Conservation (phyloP, 768 basidiomycete genomes). For the Leucocoprinus birnbaumii region DNA sequence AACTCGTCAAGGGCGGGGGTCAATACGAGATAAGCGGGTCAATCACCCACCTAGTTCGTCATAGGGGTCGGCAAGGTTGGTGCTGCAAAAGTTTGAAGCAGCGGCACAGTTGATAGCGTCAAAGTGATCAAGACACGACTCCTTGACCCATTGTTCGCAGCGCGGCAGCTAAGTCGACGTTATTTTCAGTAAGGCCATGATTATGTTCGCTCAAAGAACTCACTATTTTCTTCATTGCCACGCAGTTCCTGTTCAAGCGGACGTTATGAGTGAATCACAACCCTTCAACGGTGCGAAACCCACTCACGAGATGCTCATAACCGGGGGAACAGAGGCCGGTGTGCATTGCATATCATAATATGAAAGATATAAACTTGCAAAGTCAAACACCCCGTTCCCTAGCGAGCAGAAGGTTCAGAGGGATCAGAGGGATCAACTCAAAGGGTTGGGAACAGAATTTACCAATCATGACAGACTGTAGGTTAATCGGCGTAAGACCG, state of each 20-base stretch:
- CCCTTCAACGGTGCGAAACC: conserved; percentile 17
- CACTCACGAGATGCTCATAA: conserved; percentile 45
- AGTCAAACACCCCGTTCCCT: conserved; percentile 67
- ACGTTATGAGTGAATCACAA: conserved; percentile 10
- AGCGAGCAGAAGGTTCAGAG: background rate
- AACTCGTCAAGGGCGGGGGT: too few relatives aligned
- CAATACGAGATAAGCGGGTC: too few relatives aligned
- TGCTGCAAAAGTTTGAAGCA: conserved; percentile 59
- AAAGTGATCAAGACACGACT: conserved; percentile 57
- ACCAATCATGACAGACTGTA: conserved; percentile 71
- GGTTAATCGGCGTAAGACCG: conserved; percentile 58
- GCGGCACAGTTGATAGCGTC: conserved; percentile 66
- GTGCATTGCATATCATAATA: conserved; percentile 56
- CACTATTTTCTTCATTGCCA: conserved; percentile 59
- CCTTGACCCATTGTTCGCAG: conserved; percentile 55
- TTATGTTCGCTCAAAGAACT: conserved; percentile 16
- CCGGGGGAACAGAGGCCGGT: conserved; percentile 42
- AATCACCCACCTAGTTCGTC: conserved; percentile 34
- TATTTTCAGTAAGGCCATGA: background rate
- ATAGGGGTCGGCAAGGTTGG: conserved; percentile 42
- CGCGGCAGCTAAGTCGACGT: conserved; percentile 46
- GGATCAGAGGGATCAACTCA: background rate
- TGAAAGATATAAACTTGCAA: conserved; percentile 37
- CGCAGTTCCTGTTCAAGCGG: conserved; percentile 40
- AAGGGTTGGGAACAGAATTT: conserved; percentile 17